These are phyloP conservation scores for Phytophthora lateralis DNA, from an alignment of 352 stramenopile species.

Conservation along the genomic window DNA sequence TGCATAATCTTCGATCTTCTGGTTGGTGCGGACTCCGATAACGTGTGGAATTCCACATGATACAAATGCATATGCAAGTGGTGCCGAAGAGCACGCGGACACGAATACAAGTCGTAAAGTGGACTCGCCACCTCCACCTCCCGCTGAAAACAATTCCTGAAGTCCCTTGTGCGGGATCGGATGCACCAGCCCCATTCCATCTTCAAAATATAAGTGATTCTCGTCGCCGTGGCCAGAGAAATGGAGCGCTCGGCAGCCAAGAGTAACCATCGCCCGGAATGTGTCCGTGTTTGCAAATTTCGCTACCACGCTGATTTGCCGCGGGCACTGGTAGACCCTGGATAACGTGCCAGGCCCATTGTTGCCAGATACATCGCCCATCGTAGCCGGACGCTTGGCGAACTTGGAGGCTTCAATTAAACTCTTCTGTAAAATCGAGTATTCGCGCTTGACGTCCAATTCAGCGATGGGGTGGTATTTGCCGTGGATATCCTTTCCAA, in stretches of 20 bases:
- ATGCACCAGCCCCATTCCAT: slow-evolving; percentile 85
- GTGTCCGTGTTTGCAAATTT: slow-evolving; percentile 94
- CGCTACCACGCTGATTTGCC: slow-evolving; percentile 92
- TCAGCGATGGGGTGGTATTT: slow-evolving; percentile 92
- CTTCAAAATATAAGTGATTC: slow-evolving; percentile 94
- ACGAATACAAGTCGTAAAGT: slow-evolving; percentile 81
- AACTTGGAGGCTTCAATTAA: slow-evolving; percentile 75
- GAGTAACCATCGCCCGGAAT: slow-evolving; percentile 92
- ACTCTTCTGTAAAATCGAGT: slow-evolving; percentile 80
- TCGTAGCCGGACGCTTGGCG: slow-evolving; percentile 42
- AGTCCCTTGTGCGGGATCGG: slow-evolving; percentile 74
- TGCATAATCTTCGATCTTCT: slow-evolving; percentile 89
- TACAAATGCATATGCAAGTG: slow-evolving; percentile 86
- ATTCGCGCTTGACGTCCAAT: slow-evolving; percentile 82
- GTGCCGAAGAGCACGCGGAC: slow-evolving; percentile 78
- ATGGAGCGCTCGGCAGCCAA: slow-evolving; percentile 92
- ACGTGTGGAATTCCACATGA: slow-evolving; percentile 91
- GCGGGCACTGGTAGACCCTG: slow-evolving; percentile 63
- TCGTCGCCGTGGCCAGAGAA: slow-evolving; percentile 96
- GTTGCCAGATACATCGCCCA: slow-evolving; percentile 19
- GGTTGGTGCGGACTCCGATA: slow-evolving; percentile 85
- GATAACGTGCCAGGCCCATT: slow-evolving; percentile 20
- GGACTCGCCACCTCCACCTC: slow-evolving; percentile 41
- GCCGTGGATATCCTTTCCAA: slow-evolving; percentile 89
- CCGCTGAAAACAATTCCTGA: slow-evolving; percentile 71